Base-by-base conservation (phyloP, 176 grass and related monocot species). In the Phoenix dactylifera region DNA sequence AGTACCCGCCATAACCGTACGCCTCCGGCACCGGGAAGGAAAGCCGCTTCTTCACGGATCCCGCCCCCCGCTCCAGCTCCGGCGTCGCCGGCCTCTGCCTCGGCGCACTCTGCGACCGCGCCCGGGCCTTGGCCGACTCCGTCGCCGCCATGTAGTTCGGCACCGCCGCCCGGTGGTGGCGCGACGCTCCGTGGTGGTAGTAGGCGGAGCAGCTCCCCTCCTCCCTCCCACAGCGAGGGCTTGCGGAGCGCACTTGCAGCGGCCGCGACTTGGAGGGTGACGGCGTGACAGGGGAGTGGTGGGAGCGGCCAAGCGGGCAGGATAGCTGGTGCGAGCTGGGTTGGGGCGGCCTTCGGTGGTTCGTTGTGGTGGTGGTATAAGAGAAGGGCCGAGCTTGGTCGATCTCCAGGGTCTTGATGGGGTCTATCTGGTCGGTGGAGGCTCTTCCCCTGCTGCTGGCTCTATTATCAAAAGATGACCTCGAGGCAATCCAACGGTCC, bases 81-180 rank as follows among this genome's bases (percentile, higher is more conserved):
- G 92, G 92, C 7, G 87, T 88, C 5, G 81, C 81, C 0, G 87
- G 87, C 0, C 87, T 78, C 67, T 91, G 92, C 16, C 92, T 56
- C 0, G 92, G 87, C 57, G 92, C 92, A 63, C 92, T 97, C 59
- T 88, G 87, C 3, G 87, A 88, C 50, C 92, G 79, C 6, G 75
- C 60, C 0, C 92, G 76, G 22, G 92, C 92, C 77, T 85, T 97
- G 0, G 92, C 87, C 16, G 92, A 97, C 81, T 91, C 92, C 50
- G 92, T 97, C 50, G 92, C 87, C 10, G 80, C 78, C 92, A 97
- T 97, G 83, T 97, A 97, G 68, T 85, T 97, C 0, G 92, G 92
- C 69, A 97, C 60, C 18, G 59, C 68, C 1, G 64, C 23, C 20
- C 24, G 50, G 50, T 66, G 64, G 24, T 52, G 64, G 16, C 17